Evolutionary conservation across 192 early-diverging fungal genomes (phyloP).

Genomic region (Coemansia sp.): DNA sequence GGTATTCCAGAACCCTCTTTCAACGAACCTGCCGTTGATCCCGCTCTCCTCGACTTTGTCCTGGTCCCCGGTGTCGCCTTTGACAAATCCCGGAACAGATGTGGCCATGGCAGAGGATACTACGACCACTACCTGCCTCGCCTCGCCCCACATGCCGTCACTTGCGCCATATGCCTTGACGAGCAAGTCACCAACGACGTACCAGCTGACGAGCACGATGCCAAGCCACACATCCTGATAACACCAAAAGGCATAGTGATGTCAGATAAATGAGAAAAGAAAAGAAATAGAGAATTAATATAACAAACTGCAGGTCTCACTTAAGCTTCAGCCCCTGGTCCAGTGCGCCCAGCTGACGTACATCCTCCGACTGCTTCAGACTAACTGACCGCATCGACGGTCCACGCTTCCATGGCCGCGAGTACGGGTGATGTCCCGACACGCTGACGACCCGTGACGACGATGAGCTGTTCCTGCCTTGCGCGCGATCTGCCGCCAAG

Average conservation of each 20-base stretch:
- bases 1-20: slow-evolving; percentile 34
- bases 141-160: neutral
- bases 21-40: slow-evolving; percentile 14
- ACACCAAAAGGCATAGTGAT: slow-evolving; percentile 11
- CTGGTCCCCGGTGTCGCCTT: slow-evolving; percentile 48
- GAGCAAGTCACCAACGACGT: slow-evolving; percentile 33
- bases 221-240: slow-evolving; percentile 26
- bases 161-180: slow-evolving; percentile 36
- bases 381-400: slow-evolving; percentile 49
- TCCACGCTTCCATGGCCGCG: slow-evolving; percentile 12
- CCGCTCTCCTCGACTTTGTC: slow-evolving; percentile 26
- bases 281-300: neutral
- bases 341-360: slow-evolving; percentile 38
- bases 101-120: slow-evolving; percentile 47
- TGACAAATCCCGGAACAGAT: slow-evolving; percentile 22
- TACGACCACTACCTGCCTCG: slow-evolving; percentile 42
- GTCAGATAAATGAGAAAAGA: neutral
- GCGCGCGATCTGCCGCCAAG: slow-evolving; percentile 29
- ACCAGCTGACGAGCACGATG: slow-evolving; percentile 20
- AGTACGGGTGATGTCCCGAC: slow-evolving; percentile 31
- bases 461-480: slow-evolving; percentile 10
- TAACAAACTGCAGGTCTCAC: slow-evolving; percentile 6
- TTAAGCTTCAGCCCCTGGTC: slow-evolving; percentile 47
- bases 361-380: slow-evolving; percentile 46
- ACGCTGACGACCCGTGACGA: slow-evolving; percentile 4